Evolutionary conservation across 768 basidiomycete genomes (phyloP).

Genomic region (Naganishia antarctica): DNA sequence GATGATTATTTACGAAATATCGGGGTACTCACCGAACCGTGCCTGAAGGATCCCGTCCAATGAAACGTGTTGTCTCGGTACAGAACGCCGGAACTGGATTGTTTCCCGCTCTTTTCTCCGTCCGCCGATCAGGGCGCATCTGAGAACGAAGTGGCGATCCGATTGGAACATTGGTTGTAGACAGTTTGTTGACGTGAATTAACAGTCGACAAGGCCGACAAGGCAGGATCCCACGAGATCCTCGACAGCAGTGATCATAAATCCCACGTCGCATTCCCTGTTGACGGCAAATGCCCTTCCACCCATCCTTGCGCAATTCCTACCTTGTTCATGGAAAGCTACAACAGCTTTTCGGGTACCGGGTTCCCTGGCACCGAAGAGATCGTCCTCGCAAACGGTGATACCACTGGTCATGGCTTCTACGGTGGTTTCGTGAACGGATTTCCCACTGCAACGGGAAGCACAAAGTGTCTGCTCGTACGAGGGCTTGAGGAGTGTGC

Average conservation of each 20-base stretch:
- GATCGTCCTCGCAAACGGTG: conserved; percentile 45
- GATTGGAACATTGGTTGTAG: too few relatives aligned
- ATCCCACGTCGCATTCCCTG: conserved; percentile 50
- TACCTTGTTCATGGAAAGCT: conserved; percentile 44
- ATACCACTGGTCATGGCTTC: conserved; percentile 46
- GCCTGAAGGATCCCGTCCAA: background rate
- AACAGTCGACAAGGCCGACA: too few relatives aligned
- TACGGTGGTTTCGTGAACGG: conserved; percentile 49
- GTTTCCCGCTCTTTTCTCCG: background rate
- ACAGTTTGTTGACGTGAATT: too few relatives aligned
- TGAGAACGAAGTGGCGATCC: too few relatives aligned
- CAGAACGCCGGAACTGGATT: background rate
- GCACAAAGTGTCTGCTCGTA: background rate
- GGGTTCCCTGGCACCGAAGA: conserved; percentile 31
- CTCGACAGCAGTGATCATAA: conserved; percentile 47
- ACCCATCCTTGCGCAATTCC: conserved; percentile 41
- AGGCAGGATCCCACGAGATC: background rate
- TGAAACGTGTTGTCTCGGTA: conserved; percentile 1
- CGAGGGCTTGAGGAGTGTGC: conserved; percentile 14
- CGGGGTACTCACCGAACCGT: background rate
- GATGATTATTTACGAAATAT: too few relatives aligned
- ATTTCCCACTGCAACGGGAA: conserved; percentile 36
- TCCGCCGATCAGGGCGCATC: background rate
- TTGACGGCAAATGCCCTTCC: conserved; percentile 42
- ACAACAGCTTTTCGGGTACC: conserved; percentile 19